These are phyloP conservation scores for Salix suchowensis DNA, from an alignment of 345 rosid species.

Conservation along the genomic window DNA sequence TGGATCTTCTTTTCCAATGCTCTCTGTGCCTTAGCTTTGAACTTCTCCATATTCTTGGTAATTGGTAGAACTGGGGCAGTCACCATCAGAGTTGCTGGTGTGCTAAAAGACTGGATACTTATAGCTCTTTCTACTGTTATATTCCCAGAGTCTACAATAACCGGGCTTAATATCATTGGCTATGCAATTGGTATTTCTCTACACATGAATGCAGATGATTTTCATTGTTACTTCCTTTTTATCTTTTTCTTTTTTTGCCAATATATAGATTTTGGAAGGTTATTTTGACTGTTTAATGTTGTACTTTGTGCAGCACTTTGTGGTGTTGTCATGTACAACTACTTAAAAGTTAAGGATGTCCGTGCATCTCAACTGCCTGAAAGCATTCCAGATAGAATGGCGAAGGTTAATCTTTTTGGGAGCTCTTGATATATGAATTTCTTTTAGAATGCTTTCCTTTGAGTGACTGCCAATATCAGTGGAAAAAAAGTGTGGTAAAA, in stretches of 20 bases:
- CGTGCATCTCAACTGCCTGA: constrained; percentile 70
- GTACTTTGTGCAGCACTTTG: constrained; percentile 58
- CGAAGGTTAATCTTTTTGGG: constrained; percentile 53
- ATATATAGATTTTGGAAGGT: not conserved
- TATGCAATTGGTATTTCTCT: constrained; percentile 74
- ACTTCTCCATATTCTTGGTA: constrained; percentile 86
- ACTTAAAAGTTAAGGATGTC: constrained; percentile 73
- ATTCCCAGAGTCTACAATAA: constrained; percentile 87
- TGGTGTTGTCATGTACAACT: constrained; percentile 94
- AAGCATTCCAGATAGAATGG: constrained; percentile 65
- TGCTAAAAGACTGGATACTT: constrained; percentile 93
- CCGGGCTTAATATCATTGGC: constrained; percentile 86
- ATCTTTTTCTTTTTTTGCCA: no score
- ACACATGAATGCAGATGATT: not conserved
- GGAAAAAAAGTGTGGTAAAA: not conserved
- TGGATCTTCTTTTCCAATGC: constrained; percentile 99
- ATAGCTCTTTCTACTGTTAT: constrained; percentile 90
- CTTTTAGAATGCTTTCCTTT: not conserved
- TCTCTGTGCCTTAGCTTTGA: constrained; percentile 81
- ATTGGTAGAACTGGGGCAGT: constrained; percentile 97
- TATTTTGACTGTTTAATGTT: not conserved
- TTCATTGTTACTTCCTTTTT: not conserved
- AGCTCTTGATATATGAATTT: constrained; percentile 1
- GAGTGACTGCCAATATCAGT: not conserved
- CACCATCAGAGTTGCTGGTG: constrained; percentile 92